phyloP scores from a whole-genome alignment of 2,329 filamentous ascomycete species.

The Lasiodiplodia hormozganensis region DNA sequence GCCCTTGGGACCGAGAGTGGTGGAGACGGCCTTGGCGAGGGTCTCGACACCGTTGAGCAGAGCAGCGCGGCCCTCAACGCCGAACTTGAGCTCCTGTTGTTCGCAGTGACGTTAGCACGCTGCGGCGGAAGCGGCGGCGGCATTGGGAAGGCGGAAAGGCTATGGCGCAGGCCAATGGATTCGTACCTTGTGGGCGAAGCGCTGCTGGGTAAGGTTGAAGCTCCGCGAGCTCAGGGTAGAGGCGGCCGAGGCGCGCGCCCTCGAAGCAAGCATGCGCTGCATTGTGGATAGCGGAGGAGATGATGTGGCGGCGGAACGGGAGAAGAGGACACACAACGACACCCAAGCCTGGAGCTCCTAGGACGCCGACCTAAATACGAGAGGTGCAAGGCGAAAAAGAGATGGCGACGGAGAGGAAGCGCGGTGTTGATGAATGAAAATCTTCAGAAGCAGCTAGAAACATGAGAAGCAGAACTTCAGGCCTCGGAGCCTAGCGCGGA shows the following conservation, averaged over 20 bases:
- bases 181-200: constrained; percentile 95
- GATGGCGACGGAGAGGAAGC: constrained; percentile 21
- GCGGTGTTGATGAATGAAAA: constrained; percentile 27
- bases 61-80: constrained; percentile 88
- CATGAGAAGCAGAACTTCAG: background rate
- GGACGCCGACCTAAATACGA: constrained; percentile 9
- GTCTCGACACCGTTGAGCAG: constrained; percentile 96
- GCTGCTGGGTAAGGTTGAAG: constrained; percentile 83
- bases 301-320: background rate
- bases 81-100: constrained; percentile 95
- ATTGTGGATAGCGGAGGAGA: constrained; percentile 62
- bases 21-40: constrained; percentile 92
- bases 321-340: constrained; percentile 7
- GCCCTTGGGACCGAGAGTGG: constrained; percentile 96
- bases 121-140: constrained; percentile 37
- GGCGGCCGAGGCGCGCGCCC: constrained; percentile 79
- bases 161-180: constrained; percentile 1
- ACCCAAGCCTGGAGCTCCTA: constrained; percentile 24
- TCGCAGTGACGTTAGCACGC: constrained; percentile 30
- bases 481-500: too few species aligned
- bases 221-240: constrained; percentile 65
- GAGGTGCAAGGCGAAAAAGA: constrained; percentile 17
- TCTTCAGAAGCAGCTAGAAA: constrained; percentile 11
- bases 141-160: constrained; percentile 30
- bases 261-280: constrained; percentile 92